These are phyloP conservation scores for Ceratocystis colombiana DNA, from an alignment of 2,329 filamentous ascomycete genomes.

Conservation along the genomic window DNA sequence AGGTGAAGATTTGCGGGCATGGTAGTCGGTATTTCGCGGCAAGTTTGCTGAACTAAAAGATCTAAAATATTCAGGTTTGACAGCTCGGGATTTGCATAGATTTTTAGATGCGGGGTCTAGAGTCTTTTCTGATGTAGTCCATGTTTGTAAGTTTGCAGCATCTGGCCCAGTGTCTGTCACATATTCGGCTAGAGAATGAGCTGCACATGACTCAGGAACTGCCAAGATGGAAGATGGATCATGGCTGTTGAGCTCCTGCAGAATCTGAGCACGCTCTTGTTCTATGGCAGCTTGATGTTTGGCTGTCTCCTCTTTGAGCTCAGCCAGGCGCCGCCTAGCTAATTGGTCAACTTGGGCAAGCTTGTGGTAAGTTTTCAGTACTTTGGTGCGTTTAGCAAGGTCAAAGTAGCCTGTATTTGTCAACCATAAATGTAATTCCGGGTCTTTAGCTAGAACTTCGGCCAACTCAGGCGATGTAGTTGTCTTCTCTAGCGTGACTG, in stretches of 20 bases:
- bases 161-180: too few species aligned
- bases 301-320: constrained; percentile 25
- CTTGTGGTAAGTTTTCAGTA: constrained; percentile 26
- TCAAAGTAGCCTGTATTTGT: constrained; percentile 30
- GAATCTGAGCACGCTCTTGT: constrained; percentile 27
- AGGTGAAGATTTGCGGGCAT: neutral
- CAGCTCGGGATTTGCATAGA: too few species aligned
- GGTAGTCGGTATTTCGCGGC: neutral
- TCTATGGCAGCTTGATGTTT: constrained; percentile 25
- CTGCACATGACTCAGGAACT: neutral
- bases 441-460: constrained; percentile 12
- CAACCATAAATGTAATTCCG: constrained; percentile 29
- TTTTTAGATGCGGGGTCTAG: too few species aligned
- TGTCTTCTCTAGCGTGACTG: neutral
- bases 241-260: constrained; percentile 26
- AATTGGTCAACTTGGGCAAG: constrained; percentile 27
- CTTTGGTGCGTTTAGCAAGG: constrained; percentile 24
- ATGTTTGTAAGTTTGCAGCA: too few species aligned
- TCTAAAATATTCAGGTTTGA: too few species aligned
- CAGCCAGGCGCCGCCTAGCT: constrained; percentile 26
- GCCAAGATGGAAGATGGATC: neutral
- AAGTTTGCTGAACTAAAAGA: too few species aligned
- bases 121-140: too few species aligned
- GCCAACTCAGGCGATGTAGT: neutral
- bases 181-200: neutral